Evolutionary conservation across 2,329 filamentous ascomycete species (phyloP), one percentile per base, ranked within the genome.

Genomic region (Atkinsonella texensis): DNA sequence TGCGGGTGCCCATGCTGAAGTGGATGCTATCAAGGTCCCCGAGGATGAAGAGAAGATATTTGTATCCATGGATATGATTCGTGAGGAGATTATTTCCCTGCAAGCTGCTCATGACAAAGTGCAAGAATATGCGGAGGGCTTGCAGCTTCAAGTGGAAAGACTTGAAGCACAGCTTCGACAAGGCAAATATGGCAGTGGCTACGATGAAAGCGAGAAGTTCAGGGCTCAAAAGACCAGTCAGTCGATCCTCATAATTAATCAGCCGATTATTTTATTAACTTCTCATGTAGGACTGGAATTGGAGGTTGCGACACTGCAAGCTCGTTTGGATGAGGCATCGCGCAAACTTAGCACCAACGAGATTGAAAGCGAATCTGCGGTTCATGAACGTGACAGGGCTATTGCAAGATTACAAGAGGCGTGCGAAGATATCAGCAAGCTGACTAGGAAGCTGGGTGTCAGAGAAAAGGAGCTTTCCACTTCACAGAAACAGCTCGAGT

Each of bases 341-440:
- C 77, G 77, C 44, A 83, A 83, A 60, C 70, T 78, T 23, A 79
- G 75, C 54, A 72, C 80, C n/a, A 73, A 76, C 38, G 80, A 85
- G 48, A 80, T 82, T 49, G 76, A 81, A 55, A 81, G 77, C 53
- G 78, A 83, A 55, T 76, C 80, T 3, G 67, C 85, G 42, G 73
- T 74, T 3, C 73, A 77, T 32, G 84, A 87, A 64, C 76, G 81
- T 32, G 83, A 87, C 57, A 79, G 80, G 46, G 76, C 84, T 39
- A 71, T 84, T 47, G 74, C 74, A 49, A 82, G 83, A 58, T 71
- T 83, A 6, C 77, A 78, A 31, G 73, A 80, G 48, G 81, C 81
- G 4, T 82, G 78, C 41, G 72, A 75, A 46, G 79, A 77, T 35
- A 77, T 79, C 57, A 77, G 73, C 57, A 72, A 73, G 53, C 67